phyloP scores from a whole-genome alignment of 371 early-diverging fungal genomes.

The Mucor racemosus region DNA sequence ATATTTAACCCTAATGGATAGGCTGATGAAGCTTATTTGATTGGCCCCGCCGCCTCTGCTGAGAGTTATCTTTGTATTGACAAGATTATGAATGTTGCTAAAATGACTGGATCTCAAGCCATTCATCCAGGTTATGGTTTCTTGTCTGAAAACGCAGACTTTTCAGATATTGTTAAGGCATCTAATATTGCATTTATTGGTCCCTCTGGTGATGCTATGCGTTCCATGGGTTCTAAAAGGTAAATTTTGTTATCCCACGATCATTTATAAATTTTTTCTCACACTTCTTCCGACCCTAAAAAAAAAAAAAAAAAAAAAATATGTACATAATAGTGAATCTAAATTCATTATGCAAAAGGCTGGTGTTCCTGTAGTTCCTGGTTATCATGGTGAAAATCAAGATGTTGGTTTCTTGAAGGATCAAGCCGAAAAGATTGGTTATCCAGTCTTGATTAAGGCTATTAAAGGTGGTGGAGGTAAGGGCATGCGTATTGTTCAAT shows the following conservation, averaged over 20 bases:
- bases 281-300: not conserved
- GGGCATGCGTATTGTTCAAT: conserved; percentile 90
- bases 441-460: conserved; percentile 96
- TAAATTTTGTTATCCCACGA: conserved; percentile 35
- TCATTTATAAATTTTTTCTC: conserved; percentile 12
- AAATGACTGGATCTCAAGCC: conserved; percentile 86
- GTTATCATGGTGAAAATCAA: conserved; percentile 94
- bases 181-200: conserved; percentile 88
- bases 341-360: conserved; percentile 92
- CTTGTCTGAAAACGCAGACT: conserved; percentile 94
- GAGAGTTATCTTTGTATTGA: conserved; percentile 88
- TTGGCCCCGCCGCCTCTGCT: conserved; percentile 87
- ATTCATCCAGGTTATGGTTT: conserved; percentile 97
- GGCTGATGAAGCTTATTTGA: conserved; percentile 94
- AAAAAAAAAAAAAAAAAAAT: too few species aligned
- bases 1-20: conserved; percentile 24
- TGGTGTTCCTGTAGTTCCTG: conserved; percentile 91
- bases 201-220: conserved; percentile 90
- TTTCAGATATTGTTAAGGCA: conserved; percentile 79
- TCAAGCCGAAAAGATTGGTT: conserved; percentile 84
- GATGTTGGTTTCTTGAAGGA: conserved; percentile 73
- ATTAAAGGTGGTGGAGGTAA: conserved; percentile 98
- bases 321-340: conserved; percentile 63
- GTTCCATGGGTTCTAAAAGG: conserved; percentile 95
- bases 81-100: conserved; percentile 86